These are phyloP conservation scores for Streptanthus diversifolius DNA, from an alignment of 345 rosid genomes.

Conservation along the genomic window DNA sequence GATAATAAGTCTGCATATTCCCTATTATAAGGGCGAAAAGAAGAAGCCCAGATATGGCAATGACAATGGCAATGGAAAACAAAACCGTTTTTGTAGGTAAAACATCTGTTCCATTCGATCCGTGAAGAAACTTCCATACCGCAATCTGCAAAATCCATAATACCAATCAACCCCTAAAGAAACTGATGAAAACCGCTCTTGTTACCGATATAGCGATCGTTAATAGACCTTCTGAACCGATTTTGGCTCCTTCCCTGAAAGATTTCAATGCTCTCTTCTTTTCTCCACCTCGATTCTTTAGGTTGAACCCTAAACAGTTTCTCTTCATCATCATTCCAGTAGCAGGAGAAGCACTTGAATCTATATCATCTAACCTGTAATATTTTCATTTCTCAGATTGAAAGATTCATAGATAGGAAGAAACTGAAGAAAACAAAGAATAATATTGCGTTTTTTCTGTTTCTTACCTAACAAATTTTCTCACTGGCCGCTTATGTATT, in stretches of 20 bases:
- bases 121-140: constrained; percentile 65
- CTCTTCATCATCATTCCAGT: constrained; percentile 40
- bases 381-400: background rate
- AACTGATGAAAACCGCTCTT: constrained; percentile 56
- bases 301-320: constrained; percentile 37
- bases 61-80: constrained; percentile 70
- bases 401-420: background rate
- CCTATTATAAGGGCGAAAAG: constrained; percentile 79
- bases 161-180: background rate
- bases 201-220: constrained; percentile 58
- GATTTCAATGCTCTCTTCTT: constrained; percentile 49
- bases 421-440: background rate
- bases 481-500: constrained; percentile 63
- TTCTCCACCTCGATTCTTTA: constrained; percentile 24
- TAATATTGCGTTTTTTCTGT: background rate
- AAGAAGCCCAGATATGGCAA: constrained; percentile 69
- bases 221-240: constrained; percentile 58
- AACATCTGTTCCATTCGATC: constrained; percentile 55
- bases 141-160: constrained; percentile 50
- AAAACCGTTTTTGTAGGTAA: constrained; percentile 43
- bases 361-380: constrained; percentile 68
- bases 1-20: constrained; percentile 88
- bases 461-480: constrained; percentile 67
- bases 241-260: constrained; percentile 47
- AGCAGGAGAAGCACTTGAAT: constrained; percentile 43